phyloP scores from a whole-genome alignment of 176 grass and related monocot species.

The Guadua angustifolia region DNA sequence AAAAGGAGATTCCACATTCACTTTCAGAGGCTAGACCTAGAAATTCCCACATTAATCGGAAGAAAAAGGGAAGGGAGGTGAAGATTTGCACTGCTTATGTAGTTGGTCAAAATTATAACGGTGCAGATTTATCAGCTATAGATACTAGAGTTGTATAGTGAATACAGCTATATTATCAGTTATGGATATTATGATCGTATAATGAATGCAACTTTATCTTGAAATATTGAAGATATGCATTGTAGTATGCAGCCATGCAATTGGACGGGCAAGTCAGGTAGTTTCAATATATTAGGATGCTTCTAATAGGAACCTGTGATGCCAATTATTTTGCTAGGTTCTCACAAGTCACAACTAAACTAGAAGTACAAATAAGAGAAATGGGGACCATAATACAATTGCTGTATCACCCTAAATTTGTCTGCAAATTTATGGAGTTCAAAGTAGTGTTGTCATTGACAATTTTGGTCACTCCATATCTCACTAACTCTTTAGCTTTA shows the following conservation, averaged over 20 bases:
- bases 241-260: constrained; percentile 1
- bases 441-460: background rate
- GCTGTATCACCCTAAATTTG: background rate
- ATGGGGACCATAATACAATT: background rate
- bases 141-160: background rate
- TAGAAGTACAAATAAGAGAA: constrained; percentile 1
- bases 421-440: constrained; percentile 2
- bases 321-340: background rate
- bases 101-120: background rate
- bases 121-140: background rate
- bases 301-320: constrained; percentile 7
- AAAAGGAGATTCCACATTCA: background rate
- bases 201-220: background rate
- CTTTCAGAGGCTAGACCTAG: background rate
- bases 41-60: background rate
- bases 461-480: background rate
- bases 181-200: background rate
- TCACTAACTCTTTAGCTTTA: background rate
- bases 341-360: background rate
- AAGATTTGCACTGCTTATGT: background rate
- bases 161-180: constrained; percentile 17
- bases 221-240: background rate
- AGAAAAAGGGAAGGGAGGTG: background rate
- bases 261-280: background rate
- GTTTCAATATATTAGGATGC: background rate